A percentile compares a stretch with the other conserved stretches of the same genome.
Conservation (phyloP, 1,284 basidiomycete species). For the Irpex sp. region DNA sequence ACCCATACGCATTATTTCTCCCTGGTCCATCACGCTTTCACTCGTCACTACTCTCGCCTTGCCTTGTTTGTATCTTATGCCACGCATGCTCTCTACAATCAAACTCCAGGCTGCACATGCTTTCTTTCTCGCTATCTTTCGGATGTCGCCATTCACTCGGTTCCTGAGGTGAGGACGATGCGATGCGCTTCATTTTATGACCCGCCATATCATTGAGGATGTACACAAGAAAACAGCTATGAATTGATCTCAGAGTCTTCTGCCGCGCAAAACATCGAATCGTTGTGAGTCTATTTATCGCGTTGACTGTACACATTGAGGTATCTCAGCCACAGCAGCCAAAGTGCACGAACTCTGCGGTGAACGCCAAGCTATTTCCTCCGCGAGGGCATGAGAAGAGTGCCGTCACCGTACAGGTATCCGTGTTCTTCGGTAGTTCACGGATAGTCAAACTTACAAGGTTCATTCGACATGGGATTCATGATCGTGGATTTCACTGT, state of each 20-base stretch:
- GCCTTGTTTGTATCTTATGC: slow-evolving; percentile 31
- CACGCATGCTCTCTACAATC: slow-evolving; percentile 27
- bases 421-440: background rate
- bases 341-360: background rate
- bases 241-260: background rate
- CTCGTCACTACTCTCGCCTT: slow-evolving; percentile 15
- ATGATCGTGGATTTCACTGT: background rate
- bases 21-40: slow-evolving; percentile 11
- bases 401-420: background rate
- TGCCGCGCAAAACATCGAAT: background rate
- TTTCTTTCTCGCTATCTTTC: slow-evolving; percentile 1
- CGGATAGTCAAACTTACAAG: background rate
- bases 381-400: background rate
- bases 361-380: background rate
- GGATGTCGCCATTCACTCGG: background rate
- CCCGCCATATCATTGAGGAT: background rate
- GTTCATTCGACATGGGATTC: background rate
- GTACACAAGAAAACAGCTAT: background rate
- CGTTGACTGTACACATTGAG: background rate
- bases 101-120: slow-evolving; percentile 28
- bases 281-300: background rate
- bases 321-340: background rate
- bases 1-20: slow-evolving; percentile 6
- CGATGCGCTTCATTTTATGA: background rate
- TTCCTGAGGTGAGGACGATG: background rate